These are phyloP conservation scores for Trifolium fragiferum DNA, from an alignment of 306 rosid species.

Conservation along the genomic window DNA sequence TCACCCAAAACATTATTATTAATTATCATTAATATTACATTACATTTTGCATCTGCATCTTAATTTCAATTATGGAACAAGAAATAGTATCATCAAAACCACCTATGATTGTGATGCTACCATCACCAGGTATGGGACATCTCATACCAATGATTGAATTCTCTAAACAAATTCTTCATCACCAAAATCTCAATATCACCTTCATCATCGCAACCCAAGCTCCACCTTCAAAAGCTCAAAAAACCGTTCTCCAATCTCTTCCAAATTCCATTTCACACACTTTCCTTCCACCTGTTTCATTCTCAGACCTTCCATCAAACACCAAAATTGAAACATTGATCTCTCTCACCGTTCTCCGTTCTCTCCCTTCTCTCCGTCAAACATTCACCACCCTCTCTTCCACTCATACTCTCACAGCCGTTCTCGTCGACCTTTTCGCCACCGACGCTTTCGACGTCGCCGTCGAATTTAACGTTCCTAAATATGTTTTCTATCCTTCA, in stretches of 20 bases:
- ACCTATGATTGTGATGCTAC: slow-evolving; percentile 57
- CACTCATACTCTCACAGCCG: slow-evolving; percentile 40
- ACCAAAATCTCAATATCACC: slow-evolving; percentile 46
- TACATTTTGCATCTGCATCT: neutral
- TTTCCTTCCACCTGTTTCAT: slow-evolving; percentile 42
- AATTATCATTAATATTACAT: neutral
- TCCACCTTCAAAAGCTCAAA: slow-evolving; percentile 62
- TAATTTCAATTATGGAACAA: slow-evolving; percentile 45
- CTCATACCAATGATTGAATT: slow-evolving; percentile 76
- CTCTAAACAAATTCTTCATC: slow-evolving; percentile 53
- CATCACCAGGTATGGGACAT: slow-evolving; percentile 91
- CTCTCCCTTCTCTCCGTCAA: slow-evolving; percentile 48
- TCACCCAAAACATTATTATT: neutral
- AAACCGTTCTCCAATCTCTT: slow-evolving; percentile 50
- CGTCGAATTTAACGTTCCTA: slow-evolving; percentile 48
- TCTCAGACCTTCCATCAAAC: slow-evolving; percentile 35
- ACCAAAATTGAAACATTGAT: slow-evolving; percentile 36
- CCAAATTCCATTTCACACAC: slow-evolving; percentile 44
- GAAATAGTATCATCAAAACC: neutral
- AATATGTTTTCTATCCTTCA: slow-evolving; percentile 66
- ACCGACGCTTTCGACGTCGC: slow-evolving; percentile 81
- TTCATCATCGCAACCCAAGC: slow-evolving; percentile 66
- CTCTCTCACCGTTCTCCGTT: slow-evolving; percentile 45
- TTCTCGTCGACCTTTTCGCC: slow-evolving; percentile 72
- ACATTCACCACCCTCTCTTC: slow-evolving; percentile 31